Base-by-base conservation (phyloP, 257 asterid species). In the Galeopsis tetrahit region DNA sequence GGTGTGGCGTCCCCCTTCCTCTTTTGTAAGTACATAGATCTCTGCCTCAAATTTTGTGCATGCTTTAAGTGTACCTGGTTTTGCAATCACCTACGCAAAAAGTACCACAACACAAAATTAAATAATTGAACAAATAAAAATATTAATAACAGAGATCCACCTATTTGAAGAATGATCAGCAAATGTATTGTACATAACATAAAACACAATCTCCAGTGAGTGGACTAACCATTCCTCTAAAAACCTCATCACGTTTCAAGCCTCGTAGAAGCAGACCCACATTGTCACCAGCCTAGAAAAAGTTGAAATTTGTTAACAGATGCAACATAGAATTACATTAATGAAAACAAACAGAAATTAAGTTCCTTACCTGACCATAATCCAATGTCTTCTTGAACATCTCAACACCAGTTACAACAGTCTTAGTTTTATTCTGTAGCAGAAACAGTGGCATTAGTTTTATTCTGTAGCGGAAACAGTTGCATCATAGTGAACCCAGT, bases 1-100 rank as follows among this genome's bases (percentile, higher is more conserved):
- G 9, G 99, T 95, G 68, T 95, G 99, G 74, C 99, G 98, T 63
- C 99, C 99, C 33, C 99, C 98, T 87, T 95, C 99, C 78, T 92
- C 99, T 84, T 95, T 95, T 4, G 99, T 92, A 52, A 95, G 98
- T 51, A 92, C 99, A 51, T 95, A 95, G 63, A 95, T 95, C 82
- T 95, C 99, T 6, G 99, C 99, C 76, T 95, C 98, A 63, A 95
- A 95, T 77, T 76, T 90, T 77, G 96, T 95, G 85, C 85, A 92
- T 33, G 98, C 85, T 85, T 92, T 95, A 33, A 92, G 83, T 40
- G 92, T 80, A 68, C 83, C 83, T 35, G 99, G 91, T 81, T 95
- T 95, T 35, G 99, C 96, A 89, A 95, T 85, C 71, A 95, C 99
- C 99, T 92, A 74, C 43, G 72, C 9, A 58, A 65, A 66, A 69